These are phyloP conservation scores for Aspergillus costaricaensis DNA, from an alignment of 2,329 filamentous ascomycete genomes.

Conservation along the genomic window DNA sequence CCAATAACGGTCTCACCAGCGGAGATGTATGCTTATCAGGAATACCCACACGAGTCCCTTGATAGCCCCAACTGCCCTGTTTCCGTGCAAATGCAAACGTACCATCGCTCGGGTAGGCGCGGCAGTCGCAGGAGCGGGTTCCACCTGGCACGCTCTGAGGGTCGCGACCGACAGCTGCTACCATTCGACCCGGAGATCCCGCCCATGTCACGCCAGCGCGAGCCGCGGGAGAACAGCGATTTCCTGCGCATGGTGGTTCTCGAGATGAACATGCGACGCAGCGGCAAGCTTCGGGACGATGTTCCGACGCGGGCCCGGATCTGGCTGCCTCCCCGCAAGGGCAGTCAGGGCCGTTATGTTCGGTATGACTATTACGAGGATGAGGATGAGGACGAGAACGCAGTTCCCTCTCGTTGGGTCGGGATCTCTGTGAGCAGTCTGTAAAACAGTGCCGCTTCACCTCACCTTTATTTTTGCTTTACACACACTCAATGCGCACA, in stretches of 20 bases:
- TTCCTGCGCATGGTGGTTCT: constrained; percentile 66
- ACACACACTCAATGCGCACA: not conserved
- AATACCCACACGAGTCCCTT: constrained; percentile 39
- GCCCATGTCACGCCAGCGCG: constrained; percentile 57
- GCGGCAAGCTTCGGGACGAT: constrained; percentile 61
- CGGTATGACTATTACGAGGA: constrained; percentile 19
- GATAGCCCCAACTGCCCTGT: constrained; percentile 45
- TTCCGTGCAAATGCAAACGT: constrained; percentile 66
- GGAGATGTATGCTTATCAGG: constrained; percentile 49
- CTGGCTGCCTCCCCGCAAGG: constrained; percentile 60
- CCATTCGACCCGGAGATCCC: constrained; percentile 38
- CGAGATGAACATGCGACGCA: constrained; percentile 68
- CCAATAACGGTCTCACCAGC: constrained; percentile 52
- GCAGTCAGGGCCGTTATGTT: constrained; percentile 16
- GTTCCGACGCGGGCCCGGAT: constrained; percentile 58
- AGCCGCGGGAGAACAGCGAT: constrained; percentile 64
- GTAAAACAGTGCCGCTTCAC: not conserved
- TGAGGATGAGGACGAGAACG: constrained; percentile 23
- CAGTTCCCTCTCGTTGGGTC: constrained; percentile 33
- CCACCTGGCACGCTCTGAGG: constrained; percentile 47
- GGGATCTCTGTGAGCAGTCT: constrained; percentile 26
- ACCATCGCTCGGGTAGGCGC: constrained; percentile 44
- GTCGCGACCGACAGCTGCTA: constrained; percentile 42
- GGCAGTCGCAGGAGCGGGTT: constrained; percentile 32
- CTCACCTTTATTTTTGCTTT: constrained; percentile 6